Percentiles rank a stretch among this genome's conserved stretches.
Conservation (phyloP, 495 filamentous ascomycete species). For the Melanomma pulvis-pyrius region DNA sequence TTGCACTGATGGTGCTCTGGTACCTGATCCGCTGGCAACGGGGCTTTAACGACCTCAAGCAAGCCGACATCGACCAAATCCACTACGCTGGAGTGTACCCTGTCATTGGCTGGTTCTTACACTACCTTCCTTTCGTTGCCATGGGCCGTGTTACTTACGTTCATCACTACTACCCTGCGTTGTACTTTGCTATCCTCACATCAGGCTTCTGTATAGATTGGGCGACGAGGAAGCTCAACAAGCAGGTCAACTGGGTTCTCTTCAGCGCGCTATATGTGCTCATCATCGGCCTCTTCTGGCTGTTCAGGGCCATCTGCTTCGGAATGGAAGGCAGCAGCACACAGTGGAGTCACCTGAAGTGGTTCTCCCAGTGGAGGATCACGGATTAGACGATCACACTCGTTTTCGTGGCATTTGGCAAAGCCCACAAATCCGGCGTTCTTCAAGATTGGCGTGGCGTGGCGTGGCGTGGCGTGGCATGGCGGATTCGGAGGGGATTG, state of each 20-base stretch:
- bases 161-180: constrained; percentile 98
- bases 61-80: constrained; percentile 82
- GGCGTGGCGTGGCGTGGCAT: not conserved
- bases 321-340: constrained; percentile 85
- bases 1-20: constrained; percentile 73
- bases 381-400: constrained; percentile 51
- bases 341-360: constrained; percentile 90
- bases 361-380: constrained; percentile 73
- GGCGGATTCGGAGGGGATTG: no score
- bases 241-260: constrained; percentile 61
- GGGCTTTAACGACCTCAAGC: constrained; percentile 81
- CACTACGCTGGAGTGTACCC: constrained; percentile 94
- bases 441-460: not conserved
- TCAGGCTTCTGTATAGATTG: constrained; percentile 90
- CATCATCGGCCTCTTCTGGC: constrained; percentile 77
- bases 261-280: constrained; percentile 72
- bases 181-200: constrained; percentile 93
- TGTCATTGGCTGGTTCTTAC: constrained; percentile 89
- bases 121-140: constrained; percentile 92
- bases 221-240: constrained; percentile 64
- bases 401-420: not conserved
- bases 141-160: constrained; percentile 99
- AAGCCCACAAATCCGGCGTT: no score
- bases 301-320: constrained; percentile 95
- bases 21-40: constrained; percentile 96